Base-by-base conservation (phyloP, 495 filamentous ascomycete species). In the Hypomontagnella submonticulosa region DNA sequence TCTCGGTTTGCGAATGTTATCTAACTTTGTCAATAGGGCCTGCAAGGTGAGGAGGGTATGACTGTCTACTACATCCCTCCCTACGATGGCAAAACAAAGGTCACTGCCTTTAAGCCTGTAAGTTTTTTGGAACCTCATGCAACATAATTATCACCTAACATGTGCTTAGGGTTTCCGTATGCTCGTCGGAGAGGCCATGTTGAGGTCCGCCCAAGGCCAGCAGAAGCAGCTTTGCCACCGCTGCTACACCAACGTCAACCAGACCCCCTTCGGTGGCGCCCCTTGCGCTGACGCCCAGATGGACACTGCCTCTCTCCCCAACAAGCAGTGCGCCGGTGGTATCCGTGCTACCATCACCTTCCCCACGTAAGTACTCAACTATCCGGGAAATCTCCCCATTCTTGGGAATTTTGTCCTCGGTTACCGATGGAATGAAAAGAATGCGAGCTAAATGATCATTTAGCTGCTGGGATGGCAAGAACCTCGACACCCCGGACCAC, bases 261-360 rank as follows among this genome's bases (percentile, higher is more conserved):
- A 79, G 53, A 74, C 54, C 37, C 80, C 80, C 2, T 83, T 83
- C 56, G 79, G 80, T 9, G 80, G 80, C n/a, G 79, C 80, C 0
- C 80, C 80, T 20, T 83, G 80, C 71, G 80, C 79, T 2, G 80
- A 80, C 18, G 54, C 30, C 46, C 42, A 54, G 20, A 73, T 75
- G 34, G 80, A 83, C 51, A 78, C 76, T 0, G 58, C 71, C 1
- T 57, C 74, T 13, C 72, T 83, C 8, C 80, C 80, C 6, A 71
- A 61, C 13, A 75, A 72, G 71, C n/a, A 50, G 3, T 82, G 80
- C 50, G 71, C 50, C 12, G 80, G 80, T 3, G 80, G 80, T 10
- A 83, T 83, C 56, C 76, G 80, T 12, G 74, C 79, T 0, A 83
- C 79, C 12, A 79, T 82, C 40, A 81, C 79, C 0, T 83, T 81